Conservation (phyloP, 441 rosid species). For the Hypseocharis bilobata region DNA sequence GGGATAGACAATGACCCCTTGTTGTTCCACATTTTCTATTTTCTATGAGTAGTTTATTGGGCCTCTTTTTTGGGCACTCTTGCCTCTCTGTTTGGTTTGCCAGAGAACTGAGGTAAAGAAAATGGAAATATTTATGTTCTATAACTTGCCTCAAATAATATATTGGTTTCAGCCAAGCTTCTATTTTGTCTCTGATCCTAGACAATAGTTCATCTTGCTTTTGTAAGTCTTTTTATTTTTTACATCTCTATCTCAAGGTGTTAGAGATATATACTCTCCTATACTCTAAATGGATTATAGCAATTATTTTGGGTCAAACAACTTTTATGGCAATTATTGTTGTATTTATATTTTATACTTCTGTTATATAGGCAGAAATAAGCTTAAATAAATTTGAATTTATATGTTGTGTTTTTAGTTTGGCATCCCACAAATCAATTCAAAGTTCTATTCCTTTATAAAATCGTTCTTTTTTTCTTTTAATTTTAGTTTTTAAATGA, state of each 20-base stretch:
- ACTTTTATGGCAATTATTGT: background rate
- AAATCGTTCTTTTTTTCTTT: too few relatives aligned
- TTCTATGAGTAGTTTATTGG: background rate
- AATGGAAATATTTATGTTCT: background rate
- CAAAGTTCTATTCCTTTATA: background rate
- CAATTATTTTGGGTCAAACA: background rate
- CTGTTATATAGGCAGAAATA: too few relatives aligned
- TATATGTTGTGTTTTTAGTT: background rate
- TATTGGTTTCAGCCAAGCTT: too few relatives aligned
- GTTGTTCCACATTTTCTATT: background rate
- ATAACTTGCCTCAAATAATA: background rate
- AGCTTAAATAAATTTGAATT: too few relatives aligned
- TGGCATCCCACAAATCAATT: background rate
- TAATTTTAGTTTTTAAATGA: too few relatives aligned
- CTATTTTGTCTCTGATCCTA: too few relatives aligned
- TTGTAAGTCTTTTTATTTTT: too few relatives aligned
- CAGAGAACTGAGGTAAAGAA: background rate
- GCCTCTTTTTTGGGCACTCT: background rate
- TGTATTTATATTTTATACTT: background rate
- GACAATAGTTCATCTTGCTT: too few relatives aligned
- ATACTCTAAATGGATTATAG: background rate
- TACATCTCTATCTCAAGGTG: background rate
- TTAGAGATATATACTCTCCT: background rate
- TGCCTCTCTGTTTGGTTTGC: background rate
- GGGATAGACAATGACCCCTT: background rate